phyloP scores from a whole-genome alignment of 2,329 filamentous ascomycete genomes.

The Colletotrichum gigasporum region DNA sequence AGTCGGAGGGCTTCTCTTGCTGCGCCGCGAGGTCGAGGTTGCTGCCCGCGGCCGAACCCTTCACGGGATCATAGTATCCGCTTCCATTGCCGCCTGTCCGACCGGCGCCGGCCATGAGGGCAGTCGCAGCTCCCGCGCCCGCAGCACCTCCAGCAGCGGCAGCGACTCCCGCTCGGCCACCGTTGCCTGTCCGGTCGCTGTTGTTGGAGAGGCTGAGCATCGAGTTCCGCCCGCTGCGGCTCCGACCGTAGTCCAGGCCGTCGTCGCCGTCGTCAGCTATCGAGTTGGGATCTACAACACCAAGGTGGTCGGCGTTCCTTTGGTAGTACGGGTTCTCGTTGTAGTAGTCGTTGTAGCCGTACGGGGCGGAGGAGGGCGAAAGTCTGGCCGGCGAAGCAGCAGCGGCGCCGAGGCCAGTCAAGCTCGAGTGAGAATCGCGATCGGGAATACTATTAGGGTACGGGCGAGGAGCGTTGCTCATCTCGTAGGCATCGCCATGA shows the following conservation, averaged over 20 bases:
- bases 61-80: conserved; percentile 67
- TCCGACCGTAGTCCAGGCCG: conserved; percentile 66
- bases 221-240: conserved; percentile 61
- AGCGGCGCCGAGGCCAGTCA: conserved; percentile 49
- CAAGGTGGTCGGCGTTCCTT: conserved; percentile 59
- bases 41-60: conserved; percentile 37
- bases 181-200: conserved; percentile 44
- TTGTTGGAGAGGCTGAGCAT: conserved; percentile 64
- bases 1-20: conserved; percentile 73
- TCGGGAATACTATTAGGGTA: conserved; percentile 34
- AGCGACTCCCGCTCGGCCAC: conserved; percentile 39
- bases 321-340: conserved; percentile 74
- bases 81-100: conserved; percentile 44
- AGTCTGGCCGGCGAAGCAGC: conserved; percentile 44
- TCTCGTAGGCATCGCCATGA: conserved; percentile 36
- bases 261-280: conserved; percentile 92
- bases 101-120: conserved; percentile 39
- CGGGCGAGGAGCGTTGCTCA: conserved; percentile 21
- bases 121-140: conserved; percentile 52
- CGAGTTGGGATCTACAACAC: conserved; percentile 77
- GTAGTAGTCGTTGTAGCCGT: conserved; percentile 58
- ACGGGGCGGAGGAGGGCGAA: conserved; percentile 60
- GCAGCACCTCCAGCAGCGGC: conserved; percentile 58
- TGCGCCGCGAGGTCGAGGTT: background rate
- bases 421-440: conserved; percentile 53